Percentiles rank a stretch among this genome's conserved stretches.
Conservation (phyloP, 148 eudicot species). For the Vaccinium darrowii region DNA sequence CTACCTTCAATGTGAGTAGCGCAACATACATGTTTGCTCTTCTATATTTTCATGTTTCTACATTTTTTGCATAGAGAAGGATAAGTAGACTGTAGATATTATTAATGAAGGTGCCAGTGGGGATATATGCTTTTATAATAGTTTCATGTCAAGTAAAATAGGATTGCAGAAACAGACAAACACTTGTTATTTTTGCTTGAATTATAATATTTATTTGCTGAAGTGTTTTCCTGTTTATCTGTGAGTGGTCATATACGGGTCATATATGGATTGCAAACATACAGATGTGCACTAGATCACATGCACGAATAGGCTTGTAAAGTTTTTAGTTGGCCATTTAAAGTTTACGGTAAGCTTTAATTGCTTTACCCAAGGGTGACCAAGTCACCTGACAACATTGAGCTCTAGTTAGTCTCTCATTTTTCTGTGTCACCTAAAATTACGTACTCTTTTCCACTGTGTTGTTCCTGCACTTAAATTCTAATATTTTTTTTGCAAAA, state of each 20-base stretch:
- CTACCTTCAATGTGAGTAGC: slow-evolving; percentile 64
- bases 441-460: not conserved
- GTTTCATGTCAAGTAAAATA: not conserved
- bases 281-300: not conserved
- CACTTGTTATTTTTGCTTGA: not conserved
- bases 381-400: not conserved
- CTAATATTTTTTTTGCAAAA: not conserved
- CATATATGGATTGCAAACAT: not conserved
- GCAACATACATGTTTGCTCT: not conserved
- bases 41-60: not conserved
- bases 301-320: not conserved
- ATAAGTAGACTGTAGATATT: too few species aligned
- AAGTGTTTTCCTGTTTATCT: not conserved
- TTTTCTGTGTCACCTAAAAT: not conserved
- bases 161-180: too few species aligned
- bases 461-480: not conserved
- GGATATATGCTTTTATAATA: not conserved
- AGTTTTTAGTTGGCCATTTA: not conserved
- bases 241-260: not conserved
- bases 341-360: not conserved
- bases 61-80: not conserved
- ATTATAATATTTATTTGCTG: not conserved
- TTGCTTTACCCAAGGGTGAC: not conserved
- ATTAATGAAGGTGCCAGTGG: not conserved
- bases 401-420: not conserved